phyloP scores from a whole-genome alignment of 176 grass and related monocot genomes.

The Oropetium thomaeum region DNA sequence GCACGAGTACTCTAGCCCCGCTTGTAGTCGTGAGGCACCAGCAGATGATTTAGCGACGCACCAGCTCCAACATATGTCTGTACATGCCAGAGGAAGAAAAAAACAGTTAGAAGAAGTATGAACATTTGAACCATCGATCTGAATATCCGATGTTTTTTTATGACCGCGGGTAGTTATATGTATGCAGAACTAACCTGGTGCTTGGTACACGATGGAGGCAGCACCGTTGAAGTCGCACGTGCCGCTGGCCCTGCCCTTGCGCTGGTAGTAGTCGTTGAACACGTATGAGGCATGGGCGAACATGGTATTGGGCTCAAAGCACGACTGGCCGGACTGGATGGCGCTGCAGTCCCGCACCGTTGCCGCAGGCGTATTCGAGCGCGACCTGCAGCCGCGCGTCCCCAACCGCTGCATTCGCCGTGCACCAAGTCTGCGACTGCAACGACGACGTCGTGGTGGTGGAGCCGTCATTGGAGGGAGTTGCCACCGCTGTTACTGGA shows the following conservation, averaged over 20 bases:
- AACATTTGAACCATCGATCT: too few relatives aligned
- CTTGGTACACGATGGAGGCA: too few relatives aligned
- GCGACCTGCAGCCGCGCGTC: neutral
- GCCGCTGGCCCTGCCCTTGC: neutral
- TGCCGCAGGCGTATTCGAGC: neutral
- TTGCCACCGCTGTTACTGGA: too few relatives aligned
- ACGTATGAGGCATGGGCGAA: neutral
- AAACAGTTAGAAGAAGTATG: too few relatives aligned
- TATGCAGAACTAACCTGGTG: too few relatives aligned
- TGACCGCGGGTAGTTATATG: too few relatives aligned
- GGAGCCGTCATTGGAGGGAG: too few relatives aligned
- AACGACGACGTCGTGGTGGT: too few relatives aligned
- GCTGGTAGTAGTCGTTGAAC: neutral
- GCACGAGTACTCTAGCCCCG: constrained; percentile 33
- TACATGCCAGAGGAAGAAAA: too few relatives aligned
- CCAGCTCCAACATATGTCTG: too few relatives aligned
- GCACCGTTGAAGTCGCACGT: neutral
- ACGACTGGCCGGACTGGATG: neutral
- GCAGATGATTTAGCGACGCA: constrained; percentile 22
- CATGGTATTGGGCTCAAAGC: neutral
- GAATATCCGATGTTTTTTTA: too few relatives aligned
- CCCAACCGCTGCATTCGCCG: neutral
- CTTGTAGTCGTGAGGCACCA: constrained; percentile 10
- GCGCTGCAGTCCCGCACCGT: neutral
- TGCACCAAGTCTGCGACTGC: too few relatives aligned